These are phyloP conservation scores for Rhodomyrtus tomentosa DNA, from an alignment of 345 rosid genomes.

Conservation along the genomic window DNA sequence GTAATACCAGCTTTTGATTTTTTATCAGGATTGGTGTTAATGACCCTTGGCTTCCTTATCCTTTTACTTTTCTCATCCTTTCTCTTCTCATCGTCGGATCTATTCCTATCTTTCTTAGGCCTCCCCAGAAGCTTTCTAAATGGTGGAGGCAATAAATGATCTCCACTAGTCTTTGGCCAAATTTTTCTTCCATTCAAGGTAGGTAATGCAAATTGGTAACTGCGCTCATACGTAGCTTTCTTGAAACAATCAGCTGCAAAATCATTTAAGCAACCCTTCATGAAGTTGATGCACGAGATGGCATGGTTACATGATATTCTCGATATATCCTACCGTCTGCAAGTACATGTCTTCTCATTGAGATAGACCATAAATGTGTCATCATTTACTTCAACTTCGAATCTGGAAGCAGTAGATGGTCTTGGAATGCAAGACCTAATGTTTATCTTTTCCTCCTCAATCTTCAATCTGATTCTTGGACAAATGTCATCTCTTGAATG, in stretches of 20 bases:
- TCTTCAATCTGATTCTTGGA: background rate
- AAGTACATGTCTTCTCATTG: background rate
- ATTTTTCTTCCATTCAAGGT: background rate
- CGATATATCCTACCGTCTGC: too few relatives aligned
- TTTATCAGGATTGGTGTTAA: background rate
- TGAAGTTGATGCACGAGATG: background rate
- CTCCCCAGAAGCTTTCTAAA: background rate
- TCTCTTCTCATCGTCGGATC: background rate
- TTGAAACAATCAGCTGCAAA: background rate
- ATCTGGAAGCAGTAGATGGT: background rate
- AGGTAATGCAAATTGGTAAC: background rate
- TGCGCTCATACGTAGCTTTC: background rate
- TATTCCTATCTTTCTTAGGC: background rate
- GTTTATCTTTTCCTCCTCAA: background rate
- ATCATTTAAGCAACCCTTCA: background rate
- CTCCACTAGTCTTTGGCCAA: background rate
- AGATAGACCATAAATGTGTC: background rate
- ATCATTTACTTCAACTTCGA: background rate
- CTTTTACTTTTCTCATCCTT: background rate
- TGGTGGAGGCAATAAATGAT: background rate
- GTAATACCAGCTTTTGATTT: background rate
- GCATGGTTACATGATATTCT: background rate
- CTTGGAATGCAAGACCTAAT: background rate
- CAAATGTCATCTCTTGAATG: background rate
- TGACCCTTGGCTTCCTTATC: background rate